Percentiles rank a stretch among this genome's conserved stretches.
Evolutionary conservation across 305 asterid species (phyloP).

Genomic region (Solanum aculeatissimum): DNA sequence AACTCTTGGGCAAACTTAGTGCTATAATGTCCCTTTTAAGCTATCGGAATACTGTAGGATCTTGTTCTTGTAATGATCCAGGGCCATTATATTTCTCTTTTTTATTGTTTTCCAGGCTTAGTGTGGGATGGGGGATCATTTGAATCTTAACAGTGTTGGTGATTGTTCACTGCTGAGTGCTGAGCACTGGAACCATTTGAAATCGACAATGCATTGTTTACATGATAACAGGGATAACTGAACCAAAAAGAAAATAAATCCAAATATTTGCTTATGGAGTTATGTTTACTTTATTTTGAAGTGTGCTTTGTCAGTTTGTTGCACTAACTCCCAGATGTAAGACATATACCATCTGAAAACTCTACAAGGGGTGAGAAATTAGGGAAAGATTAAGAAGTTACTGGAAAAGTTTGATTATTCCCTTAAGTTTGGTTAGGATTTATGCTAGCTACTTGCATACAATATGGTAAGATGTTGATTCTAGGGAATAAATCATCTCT

Average conservation of each 20-base stretch:
- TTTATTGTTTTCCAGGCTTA: background rate
- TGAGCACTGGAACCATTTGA: background rate
- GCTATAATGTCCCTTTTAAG: background rate
- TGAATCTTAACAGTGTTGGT: background rate
- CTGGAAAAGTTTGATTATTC: background rate
- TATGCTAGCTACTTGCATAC: background rate
- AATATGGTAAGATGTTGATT: background rate
- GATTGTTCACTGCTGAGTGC: background rate
- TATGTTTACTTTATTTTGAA: background rate
- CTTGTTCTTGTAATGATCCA: background rate
- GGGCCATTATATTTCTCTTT: background rate
- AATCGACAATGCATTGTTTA: background rate
- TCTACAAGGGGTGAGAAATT: background rate
- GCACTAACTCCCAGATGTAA: background rate
- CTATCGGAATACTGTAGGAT: background rate
- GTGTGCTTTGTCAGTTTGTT: background rate
- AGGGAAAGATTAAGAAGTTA: background rate
- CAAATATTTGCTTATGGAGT: background rate
- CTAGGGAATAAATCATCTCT: background rate
- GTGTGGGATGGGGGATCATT: background rate
- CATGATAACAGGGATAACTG: background rate
- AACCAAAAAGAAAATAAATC: background rate
- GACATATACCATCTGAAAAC: background rate
- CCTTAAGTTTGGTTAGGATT: background rate
- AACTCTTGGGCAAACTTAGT: background rate